Percentiles rank a stretch among this genome's conserved stretches.
Conservation (phyloP, 2,329 filamentous ascomycete species). For the Xylariaceae sp. region DNA sequence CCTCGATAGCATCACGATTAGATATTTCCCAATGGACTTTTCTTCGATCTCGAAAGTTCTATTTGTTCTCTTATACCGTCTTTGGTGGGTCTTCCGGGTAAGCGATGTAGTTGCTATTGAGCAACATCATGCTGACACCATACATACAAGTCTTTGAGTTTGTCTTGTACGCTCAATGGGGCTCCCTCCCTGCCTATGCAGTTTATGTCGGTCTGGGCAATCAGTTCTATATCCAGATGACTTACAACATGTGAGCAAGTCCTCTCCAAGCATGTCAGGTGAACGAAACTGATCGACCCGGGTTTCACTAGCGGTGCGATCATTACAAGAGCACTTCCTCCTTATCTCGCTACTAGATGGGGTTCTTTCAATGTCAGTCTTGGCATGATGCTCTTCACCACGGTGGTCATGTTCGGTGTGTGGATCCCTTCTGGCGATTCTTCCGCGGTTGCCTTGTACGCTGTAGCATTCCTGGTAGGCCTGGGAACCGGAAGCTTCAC, state of each 20-base stretch:
- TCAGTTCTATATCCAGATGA: background rate
- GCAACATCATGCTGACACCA: background rate
- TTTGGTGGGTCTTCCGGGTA: background rate
- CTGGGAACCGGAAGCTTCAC: background rate
- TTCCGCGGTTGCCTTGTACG: background rate
- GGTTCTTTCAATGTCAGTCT: slow-evolving; percentile 1
- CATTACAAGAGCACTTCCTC: background rate
- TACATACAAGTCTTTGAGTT: background rate
- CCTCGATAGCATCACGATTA: background rate
- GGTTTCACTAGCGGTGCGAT: background rate
- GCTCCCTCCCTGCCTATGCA: background rate
- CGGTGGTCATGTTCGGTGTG: background rate
- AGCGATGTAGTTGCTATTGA: too few relatives aligned
- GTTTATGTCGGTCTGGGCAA: background rate
- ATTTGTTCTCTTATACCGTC: background rate
- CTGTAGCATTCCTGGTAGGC: background rate
- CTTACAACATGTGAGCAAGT: background rate
- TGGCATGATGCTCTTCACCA: background rate
- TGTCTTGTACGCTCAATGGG: background rate
- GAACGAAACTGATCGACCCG: background rate
- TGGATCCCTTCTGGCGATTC: background rate
- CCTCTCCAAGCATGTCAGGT: background rate
- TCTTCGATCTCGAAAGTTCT: slow-evolving; percentile 1
- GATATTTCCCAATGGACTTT: background rate
- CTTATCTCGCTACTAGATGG: background rate